Conservation (phyloP, 192 early-diverging fungal species). For the Coemansia interrupta region DNA sequence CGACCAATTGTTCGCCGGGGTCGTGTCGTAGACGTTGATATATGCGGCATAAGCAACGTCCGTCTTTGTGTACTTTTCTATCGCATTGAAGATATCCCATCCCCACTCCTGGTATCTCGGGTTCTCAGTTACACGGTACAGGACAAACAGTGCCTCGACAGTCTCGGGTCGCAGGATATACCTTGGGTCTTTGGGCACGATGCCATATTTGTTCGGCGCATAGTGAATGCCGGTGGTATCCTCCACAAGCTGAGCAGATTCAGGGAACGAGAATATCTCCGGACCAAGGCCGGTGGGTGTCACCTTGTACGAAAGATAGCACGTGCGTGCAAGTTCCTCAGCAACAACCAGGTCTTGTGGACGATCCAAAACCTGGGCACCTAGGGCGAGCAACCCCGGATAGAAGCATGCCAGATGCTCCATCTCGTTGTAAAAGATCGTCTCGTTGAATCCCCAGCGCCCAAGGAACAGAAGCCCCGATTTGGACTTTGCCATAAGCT, state of each 20-base stretch:
- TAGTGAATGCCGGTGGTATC: background rate
- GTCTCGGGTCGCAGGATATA: conserved; percentile 85
- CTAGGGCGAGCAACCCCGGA: conserved; percentile 76
- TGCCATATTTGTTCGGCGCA: conserved; percentile 7
- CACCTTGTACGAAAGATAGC: conserved; percentile 73
- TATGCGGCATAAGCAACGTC: conserved; percentile 60
- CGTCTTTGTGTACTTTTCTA: conserved; percentile 74
- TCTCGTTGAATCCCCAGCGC: background rate
- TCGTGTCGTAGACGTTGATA: conserved; percentile 13
- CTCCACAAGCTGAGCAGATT: background rate
- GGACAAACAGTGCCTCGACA: conserved; percentile 79
- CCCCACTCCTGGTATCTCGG: conserved; percentile 72
- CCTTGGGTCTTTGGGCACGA: background rate
- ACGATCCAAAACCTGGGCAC: conserved; percentile 53
- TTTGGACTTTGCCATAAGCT: conserved; percentile 18
- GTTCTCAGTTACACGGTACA: conserved; percentile 83
- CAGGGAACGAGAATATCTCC: conserved; percentile 70
- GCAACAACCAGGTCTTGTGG: conserved; percentile 69
- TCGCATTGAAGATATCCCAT: conserved; percentile 81
- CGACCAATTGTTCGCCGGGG: background rate
- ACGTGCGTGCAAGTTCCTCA: conserved; percentile 70
- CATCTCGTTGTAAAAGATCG: conserved; percentile 63
- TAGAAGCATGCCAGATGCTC: conserved; percentile 94
- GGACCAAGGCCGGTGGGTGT: conserved; percentile 76
- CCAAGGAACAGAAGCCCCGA: conserved; percentile 20